Evolutionary conservation across 257 asterid genomes (phyloP).

Genomic region (Anisodus acutangulus): DNA sequence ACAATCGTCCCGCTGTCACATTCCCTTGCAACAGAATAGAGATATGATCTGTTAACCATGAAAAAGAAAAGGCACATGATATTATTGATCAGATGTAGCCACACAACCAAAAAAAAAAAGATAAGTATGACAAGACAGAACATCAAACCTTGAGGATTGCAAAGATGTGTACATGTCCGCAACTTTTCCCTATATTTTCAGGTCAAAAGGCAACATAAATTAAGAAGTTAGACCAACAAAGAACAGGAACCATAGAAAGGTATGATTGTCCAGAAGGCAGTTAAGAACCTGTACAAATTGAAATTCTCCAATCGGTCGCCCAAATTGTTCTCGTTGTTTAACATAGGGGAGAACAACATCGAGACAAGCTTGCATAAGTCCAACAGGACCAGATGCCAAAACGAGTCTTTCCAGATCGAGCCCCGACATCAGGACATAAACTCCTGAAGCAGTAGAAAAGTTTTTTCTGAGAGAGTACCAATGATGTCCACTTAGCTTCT

Average conservation of each 20-base stretch:
- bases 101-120: neutral
- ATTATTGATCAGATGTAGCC: neutral
- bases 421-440: slow-evolving; percentile 98
- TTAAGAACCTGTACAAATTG: slow-evolving; percentile 81
- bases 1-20: slow-evolving; percentile 77
- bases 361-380: slow-evolving; percentile 96
- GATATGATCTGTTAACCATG: slow-evolving; percentile 64
- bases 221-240: neutral
- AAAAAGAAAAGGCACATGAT: neutral
- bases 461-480: slow-evolving; percentile 14
- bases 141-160: slow-evolving; percentile 84
- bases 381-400: slow-evolving; percentile 93
- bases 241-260: neutral
- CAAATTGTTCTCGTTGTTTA: slow-evolving; percentile 90
- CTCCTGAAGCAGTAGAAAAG: slow-evolving; percentile 64
- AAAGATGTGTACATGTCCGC: slow-evolving; percentile 96
- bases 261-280: slow-evolving; percentile 11
- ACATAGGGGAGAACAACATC: slow-evolving; percentile 92
- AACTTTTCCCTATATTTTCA: slow-evolving; percentile 77
- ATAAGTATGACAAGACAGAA: neutral
- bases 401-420: slow-evolving; percentile 97
- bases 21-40: slow-evolving; percentile 94
- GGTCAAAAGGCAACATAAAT: slow-evolving; percentile 32
- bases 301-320: slow-evolving; percentile 87
- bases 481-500: neutral